These are phyloP conservation scores for Volutella citrinella DNA, from an alignment of 2,329 filamentous ascomycete species.

Conservation along the genomic window DNA sequence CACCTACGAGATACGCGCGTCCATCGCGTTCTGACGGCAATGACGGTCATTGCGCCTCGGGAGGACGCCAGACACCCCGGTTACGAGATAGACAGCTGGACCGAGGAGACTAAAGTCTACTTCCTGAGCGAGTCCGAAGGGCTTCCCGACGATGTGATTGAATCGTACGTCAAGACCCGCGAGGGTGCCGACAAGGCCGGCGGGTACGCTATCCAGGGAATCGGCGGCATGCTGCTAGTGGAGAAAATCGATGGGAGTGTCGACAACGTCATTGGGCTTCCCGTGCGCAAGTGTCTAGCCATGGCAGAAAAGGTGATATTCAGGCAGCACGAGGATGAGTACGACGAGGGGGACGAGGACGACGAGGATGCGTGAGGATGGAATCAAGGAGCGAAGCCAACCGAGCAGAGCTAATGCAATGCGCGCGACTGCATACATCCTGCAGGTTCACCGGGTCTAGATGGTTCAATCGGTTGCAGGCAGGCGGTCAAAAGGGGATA, in stretches of 20 bases:
- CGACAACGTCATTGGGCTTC: constrained; percentile 93
- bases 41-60: constrained; percentile 79
- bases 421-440: background rate
- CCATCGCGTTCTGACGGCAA: constrained; percentile 83
- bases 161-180: constrained; percentile 74
- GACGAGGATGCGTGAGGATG: too few species aligned
- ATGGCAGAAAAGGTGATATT: constrained; percentile 87
- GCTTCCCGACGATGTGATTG: constrained; percentile 74
- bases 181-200: constrained; percentile 97
- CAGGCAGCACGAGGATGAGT: constrained; percentile 65
- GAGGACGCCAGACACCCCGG: constrained; percentile 79
- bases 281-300: constrained; percentile 72
- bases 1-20: constrained; percentile 70
- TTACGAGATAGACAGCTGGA: constrained; percentile 75
- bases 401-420: too few species aligned
- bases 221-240: constrained; percentile 81
- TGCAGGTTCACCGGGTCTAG: too few species aligned
- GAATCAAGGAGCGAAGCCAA: too few species aligned
- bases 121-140: constrained; percentile 67
- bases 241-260: constrained; percentile 85
- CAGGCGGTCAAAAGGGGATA: too few species aligned
- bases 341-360: constrained; percentile 46
- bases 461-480: too few species aligned
- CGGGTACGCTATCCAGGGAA: constrained; percentile 89
- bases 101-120: constrained; percentile 88